Evolutionary conservation across 805 yeast genomes (phyloP).

Genomic region (Pichia phayaonensis): DNA sequence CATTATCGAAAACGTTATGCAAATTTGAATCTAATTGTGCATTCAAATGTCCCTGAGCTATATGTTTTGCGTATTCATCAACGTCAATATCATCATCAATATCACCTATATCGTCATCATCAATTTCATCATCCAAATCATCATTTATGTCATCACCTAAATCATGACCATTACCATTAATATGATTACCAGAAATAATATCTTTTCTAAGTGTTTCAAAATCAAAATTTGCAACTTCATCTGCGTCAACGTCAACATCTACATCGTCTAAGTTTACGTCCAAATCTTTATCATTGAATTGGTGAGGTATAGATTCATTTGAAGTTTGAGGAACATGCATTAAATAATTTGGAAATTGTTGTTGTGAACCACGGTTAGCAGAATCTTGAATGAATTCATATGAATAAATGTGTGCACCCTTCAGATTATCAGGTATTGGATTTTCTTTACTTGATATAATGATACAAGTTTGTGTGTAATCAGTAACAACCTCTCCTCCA

Average conservation of each 20-base stretch:
- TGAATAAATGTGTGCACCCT: slow-evolving; percentile 13
- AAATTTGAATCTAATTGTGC: background rate
- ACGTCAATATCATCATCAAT: background rate
- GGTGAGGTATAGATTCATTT: slow-evolving; percentile 4
- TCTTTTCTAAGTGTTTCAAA: background rate
- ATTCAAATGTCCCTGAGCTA: background rate
- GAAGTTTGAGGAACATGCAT: slow-evolving; percentile 10
- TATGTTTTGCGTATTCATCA: background rate
- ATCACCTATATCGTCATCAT: background rate
- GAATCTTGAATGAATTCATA: slow-evolving; percentile 14
- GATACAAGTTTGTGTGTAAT: slow-evolving; percentile 11
- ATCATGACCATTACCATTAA: background rate
- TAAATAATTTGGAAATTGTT: slow-evolving; percentile 12
- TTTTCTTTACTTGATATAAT: slow-evolving; percentile 9
- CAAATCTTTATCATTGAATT: slow-evolving; percentile 1
- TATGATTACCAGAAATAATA: background rate
- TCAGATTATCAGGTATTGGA: slow-evolving; percentile 10
- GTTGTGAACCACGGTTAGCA: slow-evolving; percentile 12
- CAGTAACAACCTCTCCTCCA: slow-evolving; percentile 16
- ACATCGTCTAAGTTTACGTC: background rate
- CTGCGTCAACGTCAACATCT: background rate
- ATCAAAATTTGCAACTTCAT: slow-evolving; percentile 1
- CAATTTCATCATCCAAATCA: background rate
- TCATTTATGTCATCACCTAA: background rate
- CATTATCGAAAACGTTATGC: background rate